Conservation (phyloP, 139 green algal genomes). For the Volvox reticuliferus region DNA sequence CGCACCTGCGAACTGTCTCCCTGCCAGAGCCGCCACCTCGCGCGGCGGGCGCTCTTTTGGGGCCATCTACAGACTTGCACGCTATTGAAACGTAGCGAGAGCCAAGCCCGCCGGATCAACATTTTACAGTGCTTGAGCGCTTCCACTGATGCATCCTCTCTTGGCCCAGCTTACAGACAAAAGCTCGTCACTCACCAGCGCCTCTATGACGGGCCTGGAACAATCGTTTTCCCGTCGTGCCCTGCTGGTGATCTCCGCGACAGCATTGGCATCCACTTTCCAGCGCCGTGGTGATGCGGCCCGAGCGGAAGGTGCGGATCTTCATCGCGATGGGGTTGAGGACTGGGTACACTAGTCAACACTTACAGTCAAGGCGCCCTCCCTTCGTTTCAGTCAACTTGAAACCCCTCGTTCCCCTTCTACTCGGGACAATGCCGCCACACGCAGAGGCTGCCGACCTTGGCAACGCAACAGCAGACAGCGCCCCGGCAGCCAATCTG, state of each 20-base stretch:
- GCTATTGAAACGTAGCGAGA: background rate
- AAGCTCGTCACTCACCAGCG: background rate
- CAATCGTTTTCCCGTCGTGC: background rate
- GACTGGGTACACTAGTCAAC: too few species aligned
- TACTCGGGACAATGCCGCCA: background rate
- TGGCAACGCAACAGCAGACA: background rate
- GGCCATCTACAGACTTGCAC: slow-evolving; percentile 5
- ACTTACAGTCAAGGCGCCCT: too few species aligned
- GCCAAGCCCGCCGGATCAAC: background rate
- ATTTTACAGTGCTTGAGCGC: slow-evolving; percentile 18
- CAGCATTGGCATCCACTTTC: background rate
- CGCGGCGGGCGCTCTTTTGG: background rate
- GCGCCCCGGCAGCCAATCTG: background rate
- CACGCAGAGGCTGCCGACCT: background rate
- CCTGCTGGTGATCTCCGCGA: background rate
- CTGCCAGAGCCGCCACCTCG: slow-evolving; percentile 14
- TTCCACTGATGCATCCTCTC: background rate
- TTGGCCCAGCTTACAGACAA: background rate
- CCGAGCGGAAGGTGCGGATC: background rate
- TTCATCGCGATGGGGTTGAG: too few species aligned
- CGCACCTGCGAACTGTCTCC: background rate
- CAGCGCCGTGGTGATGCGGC: background rate
- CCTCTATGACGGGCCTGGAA: background rate
- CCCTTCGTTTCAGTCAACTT: too few species aligned
- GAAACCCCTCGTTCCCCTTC: too few species aligned